Evolutionary conservation across 208 protist species (phyloP), one percentile per base, ranked within the genome.

Genomic region (Hexamita inflata): DNA sequence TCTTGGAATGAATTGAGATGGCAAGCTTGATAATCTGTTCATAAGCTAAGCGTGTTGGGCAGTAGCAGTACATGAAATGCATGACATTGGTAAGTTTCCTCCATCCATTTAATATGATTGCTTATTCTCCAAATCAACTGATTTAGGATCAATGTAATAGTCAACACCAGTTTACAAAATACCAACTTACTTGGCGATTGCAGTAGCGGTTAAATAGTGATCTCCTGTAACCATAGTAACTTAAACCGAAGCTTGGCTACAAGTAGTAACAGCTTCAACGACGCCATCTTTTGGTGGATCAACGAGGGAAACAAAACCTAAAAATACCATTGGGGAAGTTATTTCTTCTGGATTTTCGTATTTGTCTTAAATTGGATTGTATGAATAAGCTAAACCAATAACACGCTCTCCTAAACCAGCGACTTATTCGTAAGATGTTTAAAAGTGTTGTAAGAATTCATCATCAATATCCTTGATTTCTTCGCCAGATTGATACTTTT

Each of bases 211-310:
- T 32, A 78, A 58, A 19, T 88, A 82, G 78, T 94, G 89, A 78
- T 94, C 91, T 49, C 91, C 91, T 38, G 91, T 94, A 2, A 94
- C 87, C 90, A 94, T 95, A 57, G 90, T 86, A 74, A 95, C 90
- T 58, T 82, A 58, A 66, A 94, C 91, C 60, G 89, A 86, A 24
- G 92, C 91, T 26, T 38, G 65, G 39, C 87, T 73, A 70, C 89
- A 92, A 59, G 88, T 66, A 32, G 13, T 13, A 26, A 92, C 77
- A 34, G 89, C 87, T 24, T 65, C 45, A 64, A 81, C 84, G 24
- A 92, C 90, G 45, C 73, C 83, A 32, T 75, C 60, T 39, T 86
- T 68, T 32, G 90, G 91, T 39, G 91, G 91, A 83, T 94, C 91
- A 9, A 90, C 78, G 26, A 94, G 82, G n/a, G 83, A 80, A 28